Base-by-base conservation (phyloP, 768 basidiomycete genomes). In the Termitomyces sp. region DNA sequence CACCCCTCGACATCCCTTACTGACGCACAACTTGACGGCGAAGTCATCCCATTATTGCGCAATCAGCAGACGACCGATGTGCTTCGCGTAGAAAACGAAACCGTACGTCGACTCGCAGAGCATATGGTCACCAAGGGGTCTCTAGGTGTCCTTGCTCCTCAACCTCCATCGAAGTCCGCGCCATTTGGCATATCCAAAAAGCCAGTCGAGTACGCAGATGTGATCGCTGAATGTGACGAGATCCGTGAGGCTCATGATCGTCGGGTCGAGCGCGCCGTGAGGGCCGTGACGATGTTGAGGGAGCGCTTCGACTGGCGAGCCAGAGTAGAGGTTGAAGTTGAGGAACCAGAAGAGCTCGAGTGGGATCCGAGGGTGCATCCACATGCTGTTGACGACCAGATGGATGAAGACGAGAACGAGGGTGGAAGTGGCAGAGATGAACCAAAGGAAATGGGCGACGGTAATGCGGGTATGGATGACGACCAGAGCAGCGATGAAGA, bases 221-320 rank as follows among this genome's bases (percentile, higher is more conserved):
- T 89, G 4, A 64, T 90, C 19, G 68, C 68, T 21, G 89, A 90
- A 65, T 90, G 87, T 64, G 79, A 75, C 1, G 80, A 84, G 59
- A 85, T 92, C 41, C 77, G 83, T 21, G 74, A 74, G 9, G 88
- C 84, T 23, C 91, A 94, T 62, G 91, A 94, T 69, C 76, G 74
- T 45, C 80, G 90, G 5, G 87, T 87, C 2, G 89, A 91, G 58
- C 78, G 91, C 11, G 91, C 90, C 0, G 79, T 87, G n/a, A 77
- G 86, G 42, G 91, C 92, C 0, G 90, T 94, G 10, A 77, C 77
- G 38, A 86, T 93, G 81, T 73, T 93, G 8, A 74, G 81, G 57
- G 91, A 93, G 55, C 87, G 83, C 69, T 92, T 86, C 67, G 89
- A 92, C 46, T 91, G 90, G 87, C 86, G 85, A 67, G 82, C 84